Evolutionary conservation across 2,329 filamentous ascomycete genomes (phyloP), one percentile per base, ranked within the genome.

Genomic region (Didymella lethalis): DNA sequence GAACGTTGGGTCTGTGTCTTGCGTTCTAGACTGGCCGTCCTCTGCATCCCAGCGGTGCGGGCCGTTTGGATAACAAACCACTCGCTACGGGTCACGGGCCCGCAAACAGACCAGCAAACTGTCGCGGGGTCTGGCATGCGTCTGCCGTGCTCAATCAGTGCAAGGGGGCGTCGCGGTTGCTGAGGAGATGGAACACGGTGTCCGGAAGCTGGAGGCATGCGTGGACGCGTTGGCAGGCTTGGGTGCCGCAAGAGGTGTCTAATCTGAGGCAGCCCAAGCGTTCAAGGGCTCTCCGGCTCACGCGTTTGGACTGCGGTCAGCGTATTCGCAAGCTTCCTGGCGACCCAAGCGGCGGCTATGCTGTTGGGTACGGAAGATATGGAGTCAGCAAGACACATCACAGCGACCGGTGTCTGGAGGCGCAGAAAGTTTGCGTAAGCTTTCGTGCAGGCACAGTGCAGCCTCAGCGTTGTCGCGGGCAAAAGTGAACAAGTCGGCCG

Each of bases 201-300:
- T 43, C 46, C 56, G 50, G 50, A 51, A 49, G 50, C 41, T 51
- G 46, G 23, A 47, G 23, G 41, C n/a, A 50, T 59, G 51, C 47
- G 47, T 51, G 50, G 56, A 59, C 51, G 50, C 51, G 50, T 59
- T 59, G 56, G 56, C 56, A 54, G 56, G 56, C 56, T 59, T 54
- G 56, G 56, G 56, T 31, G 31, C 23, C 50, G 55, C 49, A 58
- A 45, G 26, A 46, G 28, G 20, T 23, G 50, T 50, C 50, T 54
- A 31, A 54, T 41, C 34, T 29, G 41, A 59, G 32, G 56, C 46
- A 50, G 47, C 56, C 50, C 55, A 53, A 45, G 55, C 55, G 55
- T 25, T 45, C 34, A 57, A 50, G 41, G 48, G 34, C 48, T 26
- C 23, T 32, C 45, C 18, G 38, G 20, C 20, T 41, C 20, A 25